phyloP scores from a whole-genome alignment of 208 protist species.

The Histomonas meleagridis region DNA sequence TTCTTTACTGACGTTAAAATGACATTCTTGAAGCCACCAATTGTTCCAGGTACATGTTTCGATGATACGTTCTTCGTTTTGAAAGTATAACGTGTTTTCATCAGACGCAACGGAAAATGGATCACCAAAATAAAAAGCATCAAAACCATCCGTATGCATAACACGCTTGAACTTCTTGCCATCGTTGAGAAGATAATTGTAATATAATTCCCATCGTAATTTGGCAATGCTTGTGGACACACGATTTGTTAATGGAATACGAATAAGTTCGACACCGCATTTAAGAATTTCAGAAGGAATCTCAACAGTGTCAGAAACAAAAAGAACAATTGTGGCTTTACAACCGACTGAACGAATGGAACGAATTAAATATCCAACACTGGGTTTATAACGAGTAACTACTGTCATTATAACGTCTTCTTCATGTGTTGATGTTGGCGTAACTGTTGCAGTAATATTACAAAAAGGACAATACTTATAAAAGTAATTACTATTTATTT shows the following conservation, averaged over 20 bases:
- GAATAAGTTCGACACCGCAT: too few species aligned
- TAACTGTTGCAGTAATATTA: too few species aligned
- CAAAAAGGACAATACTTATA: too few species aligned
- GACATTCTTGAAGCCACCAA: background rate
- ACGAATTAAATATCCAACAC: too few species aligned
- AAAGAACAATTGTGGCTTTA: background rate
- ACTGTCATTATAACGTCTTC: too few species aligned
- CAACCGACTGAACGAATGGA: background rate
- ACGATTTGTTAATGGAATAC: too few species aligned
- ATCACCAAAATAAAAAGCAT: conserved; percentile 32
- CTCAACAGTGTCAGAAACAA: background rate
- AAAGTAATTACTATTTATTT: too few species aligned
- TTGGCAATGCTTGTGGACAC: too few species aligned
- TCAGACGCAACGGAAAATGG: background rate
- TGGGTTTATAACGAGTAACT: too few species aligned
- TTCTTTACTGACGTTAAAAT: background rate
- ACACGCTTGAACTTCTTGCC: background rate
- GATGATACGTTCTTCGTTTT: background rate
- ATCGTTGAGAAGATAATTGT: background rate
- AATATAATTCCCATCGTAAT: conserved; percentile 16
- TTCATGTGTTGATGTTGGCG: too few species aligned
- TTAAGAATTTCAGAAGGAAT: too few species aligned
- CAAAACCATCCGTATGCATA: background rate
- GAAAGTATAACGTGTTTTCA: background rate
- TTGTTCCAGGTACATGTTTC: background rate